These are phyloP conservation scores for Lonicera japonica DNA, from an alignment of 129 eudicot genomes.

Conservation along the genomic window DNA sequence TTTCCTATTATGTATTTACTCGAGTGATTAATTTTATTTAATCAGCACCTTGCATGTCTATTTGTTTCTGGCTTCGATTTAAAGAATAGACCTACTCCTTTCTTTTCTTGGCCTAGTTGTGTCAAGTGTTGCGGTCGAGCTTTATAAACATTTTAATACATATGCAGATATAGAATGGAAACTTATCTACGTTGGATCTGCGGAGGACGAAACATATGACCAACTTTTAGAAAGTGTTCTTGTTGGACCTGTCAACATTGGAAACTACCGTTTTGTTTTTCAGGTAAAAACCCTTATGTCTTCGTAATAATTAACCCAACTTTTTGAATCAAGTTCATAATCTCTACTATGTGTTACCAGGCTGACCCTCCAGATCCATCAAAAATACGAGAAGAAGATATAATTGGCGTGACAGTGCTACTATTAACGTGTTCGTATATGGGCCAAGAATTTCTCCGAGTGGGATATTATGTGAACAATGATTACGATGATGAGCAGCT, in stretches of 20 bases:
- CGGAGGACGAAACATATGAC: constrained; percentile 93
- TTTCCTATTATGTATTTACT: no score
- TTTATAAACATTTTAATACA: constrained; percentile 6
- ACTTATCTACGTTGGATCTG: constrained; percentile 93
- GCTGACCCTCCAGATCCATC: constrained; percentile 97
- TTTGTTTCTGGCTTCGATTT: no score
- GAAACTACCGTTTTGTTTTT: constrained; percentile 90
- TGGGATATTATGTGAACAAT: constrained; percentile 91
- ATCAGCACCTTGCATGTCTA: no score
- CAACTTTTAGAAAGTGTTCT: constrained; percentile 91
- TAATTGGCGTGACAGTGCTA: constrained; percentile 90
- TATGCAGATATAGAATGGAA: constrained; percentile 89
- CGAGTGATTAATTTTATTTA: no score
- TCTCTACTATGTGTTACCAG: constrained; percentile 24
- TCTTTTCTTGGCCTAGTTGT: no score
- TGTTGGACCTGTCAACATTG: constrained; percentile 93
- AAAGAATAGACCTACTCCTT: no score
- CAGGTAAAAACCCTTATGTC: constrained; percentile 39
- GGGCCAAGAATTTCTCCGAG: constrained; percentile 90
- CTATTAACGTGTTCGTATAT: constrained; percentile 76
- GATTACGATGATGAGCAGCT: constrained; percentile 83
- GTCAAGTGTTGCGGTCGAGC: not conserved
- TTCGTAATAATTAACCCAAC: not conserved
- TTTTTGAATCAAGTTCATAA: not conserved
- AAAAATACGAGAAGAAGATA: constrained; percentile 90